phyloP scores from a whole-genome alignment of 345 rosid species.

The Triadica sebifera region DNA sequence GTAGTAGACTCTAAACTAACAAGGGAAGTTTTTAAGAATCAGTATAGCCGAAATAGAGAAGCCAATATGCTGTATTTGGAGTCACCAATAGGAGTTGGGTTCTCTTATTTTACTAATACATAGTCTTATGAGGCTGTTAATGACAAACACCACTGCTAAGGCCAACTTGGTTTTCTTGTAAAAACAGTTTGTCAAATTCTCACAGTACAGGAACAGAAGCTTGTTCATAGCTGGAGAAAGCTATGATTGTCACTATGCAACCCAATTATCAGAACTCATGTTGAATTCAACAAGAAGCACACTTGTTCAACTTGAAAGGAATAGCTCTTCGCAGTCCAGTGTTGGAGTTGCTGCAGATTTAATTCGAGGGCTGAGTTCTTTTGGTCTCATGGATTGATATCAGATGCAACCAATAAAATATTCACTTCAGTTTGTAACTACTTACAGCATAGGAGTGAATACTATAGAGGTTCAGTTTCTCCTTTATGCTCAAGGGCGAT shows the following conservation, averaged over 20 bases:
- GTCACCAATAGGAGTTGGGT: slow-evolving; percentile 93
- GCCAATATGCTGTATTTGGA: slow-evolving; percentile 93
- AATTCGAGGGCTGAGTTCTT: slow-evolving; percentile 91
- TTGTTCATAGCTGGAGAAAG: slow-evolving; percentile 92
- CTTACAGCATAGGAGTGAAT: slow-evolving; percentile 82
- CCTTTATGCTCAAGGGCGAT: slow-evolving; percentile 75
- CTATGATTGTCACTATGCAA: slow-evolving; percentile 66
- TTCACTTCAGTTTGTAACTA: slow-evolving; percentile 83
- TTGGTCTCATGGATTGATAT: slow-evolving; percentile 97
- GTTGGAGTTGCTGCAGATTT: slow-evolving; percentile 76
- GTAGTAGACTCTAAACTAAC: no score
- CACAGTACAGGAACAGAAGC: slow-evolving; percentile 83
- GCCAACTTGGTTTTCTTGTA: slow-evolving; percentile 89
- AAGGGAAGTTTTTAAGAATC: slow-evolving; percentile 72
- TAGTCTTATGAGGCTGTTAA: slow-evolving; percentile 63
- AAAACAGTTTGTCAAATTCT: no score
- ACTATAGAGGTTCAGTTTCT: slow-evolving; percentile 72
- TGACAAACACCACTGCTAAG: slow-evolving; percentile 79
- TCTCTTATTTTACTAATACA: slow-evolving; percentile 72
- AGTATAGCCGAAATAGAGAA: slow-evolving; percentile 89
- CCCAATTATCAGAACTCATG: not conserved
- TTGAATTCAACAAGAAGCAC: no score
- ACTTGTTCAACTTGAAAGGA: no score
- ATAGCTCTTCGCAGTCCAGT: slow-evolving; percentile 93
- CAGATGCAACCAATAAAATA: slow-evolving; percentile 80